phyloP scores from a whole-genome alignment of 768 basidiomycete species.

The Collybia sordida region DNA sequence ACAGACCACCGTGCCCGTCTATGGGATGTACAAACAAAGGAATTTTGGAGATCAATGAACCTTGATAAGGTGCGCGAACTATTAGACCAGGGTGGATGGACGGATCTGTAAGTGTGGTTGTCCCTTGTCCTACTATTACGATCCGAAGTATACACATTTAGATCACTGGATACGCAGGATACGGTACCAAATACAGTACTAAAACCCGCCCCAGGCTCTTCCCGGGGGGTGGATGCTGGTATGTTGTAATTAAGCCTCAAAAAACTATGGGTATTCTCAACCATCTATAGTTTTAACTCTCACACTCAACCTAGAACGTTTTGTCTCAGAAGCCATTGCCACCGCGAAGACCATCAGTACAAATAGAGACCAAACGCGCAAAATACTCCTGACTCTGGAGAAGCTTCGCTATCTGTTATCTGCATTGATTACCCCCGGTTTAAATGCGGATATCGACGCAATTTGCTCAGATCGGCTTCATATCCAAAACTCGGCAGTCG shows the following conservation, averaged over 20 bases:
- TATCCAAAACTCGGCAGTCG: constrained; percentile 33
- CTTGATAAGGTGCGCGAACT: constrained; percentile 76
- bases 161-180: constrained; percentile 17
- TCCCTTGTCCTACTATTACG: neutral
- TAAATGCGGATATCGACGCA: constrained; percentile 69
- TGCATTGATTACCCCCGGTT: constrained; percentile 62
- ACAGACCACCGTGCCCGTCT: constrained; percentile 73
- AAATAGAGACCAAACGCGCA: constrained; percentile 38
- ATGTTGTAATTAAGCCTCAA: neutral
- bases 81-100: constrained; percentile 72
- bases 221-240: constrained; percentile 21
- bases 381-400: constrained; percentile 46
- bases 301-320: constrained; percentile 48
- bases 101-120: constrained; percentile 50
- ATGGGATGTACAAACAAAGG: constrained; percentile 83
- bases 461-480: constrained; percentile 63
- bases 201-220: constrained; percentile 18
- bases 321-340: constrained; percentile 46
- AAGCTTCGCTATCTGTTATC: constrained; percentile 63
- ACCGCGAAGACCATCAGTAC: constrained; percentile 53
- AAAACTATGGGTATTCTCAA: neutral
- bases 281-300: constrained; percentile 44
- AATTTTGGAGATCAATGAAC: constrained; percentile 84
- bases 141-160: constrained; percentile 1
- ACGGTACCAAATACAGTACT: constrained; percentile 23